Conservation (phyloP, 2,329 filamentous ascomycete species). For the Tolypocladium tundrense region DNA sequence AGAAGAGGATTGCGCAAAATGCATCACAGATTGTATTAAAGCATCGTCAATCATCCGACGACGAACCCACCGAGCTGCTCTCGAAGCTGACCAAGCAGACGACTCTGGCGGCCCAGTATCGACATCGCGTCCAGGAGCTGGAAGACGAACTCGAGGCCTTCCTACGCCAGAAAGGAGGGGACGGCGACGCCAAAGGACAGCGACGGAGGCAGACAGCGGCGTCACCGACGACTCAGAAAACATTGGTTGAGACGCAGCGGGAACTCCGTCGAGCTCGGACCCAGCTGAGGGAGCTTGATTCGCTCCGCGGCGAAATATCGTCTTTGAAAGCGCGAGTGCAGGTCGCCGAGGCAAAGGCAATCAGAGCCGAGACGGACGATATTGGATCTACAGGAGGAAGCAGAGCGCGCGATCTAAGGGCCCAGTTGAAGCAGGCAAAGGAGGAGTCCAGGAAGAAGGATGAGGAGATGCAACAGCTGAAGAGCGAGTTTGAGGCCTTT, state of each 20-base stretch:
- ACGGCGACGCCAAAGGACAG: conserved; percentile 17
- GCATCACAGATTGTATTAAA: conserved; percentile 41
- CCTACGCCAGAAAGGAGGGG: conserved; percentile 24
- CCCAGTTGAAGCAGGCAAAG: conserved; percentile 30
- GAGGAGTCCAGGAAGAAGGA: conserved; percentile 37
- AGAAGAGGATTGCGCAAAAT: conserved; percentile 50
- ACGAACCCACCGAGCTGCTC: conserved; percentile 36
- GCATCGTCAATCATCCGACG: conserved; percentile 21
- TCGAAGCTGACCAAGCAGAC: conserved; percentile 49
- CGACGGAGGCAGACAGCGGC: conserved; percentile 27
- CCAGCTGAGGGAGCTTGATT: conserved; percentile 41
- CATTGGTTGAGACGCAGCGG: conserved; percentile 39
- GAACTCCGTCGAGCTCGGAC: conserved; percentile 44
- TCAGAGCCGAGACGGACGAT: conserved; percentile 18
- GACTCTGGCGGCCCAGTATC: conserved; percentile 46
- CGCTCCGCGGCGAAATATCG: conserved; percentile 42
- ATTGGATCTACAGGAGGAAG: conserved; percentile 11
- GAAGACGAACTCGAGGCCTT: conserved; percentile 37
- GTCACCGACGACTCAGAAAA: conserved; percentile 40
- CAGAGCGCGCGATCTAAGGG: conserved; percentile 26
- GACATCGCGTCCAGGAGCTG: conserved; percentile 48
- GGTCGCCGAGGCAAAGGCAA: conserved; percentile 27
- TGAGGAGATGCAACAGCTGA: conserved; percentile 36
- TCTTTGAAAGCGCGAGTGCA: conserved; percentile 41
- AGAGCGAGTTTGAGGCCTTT: conserved; percentile 42